Conservation (phyloP, 805 yeast genomes). For the Gaillardinia entomophila region DNA sequence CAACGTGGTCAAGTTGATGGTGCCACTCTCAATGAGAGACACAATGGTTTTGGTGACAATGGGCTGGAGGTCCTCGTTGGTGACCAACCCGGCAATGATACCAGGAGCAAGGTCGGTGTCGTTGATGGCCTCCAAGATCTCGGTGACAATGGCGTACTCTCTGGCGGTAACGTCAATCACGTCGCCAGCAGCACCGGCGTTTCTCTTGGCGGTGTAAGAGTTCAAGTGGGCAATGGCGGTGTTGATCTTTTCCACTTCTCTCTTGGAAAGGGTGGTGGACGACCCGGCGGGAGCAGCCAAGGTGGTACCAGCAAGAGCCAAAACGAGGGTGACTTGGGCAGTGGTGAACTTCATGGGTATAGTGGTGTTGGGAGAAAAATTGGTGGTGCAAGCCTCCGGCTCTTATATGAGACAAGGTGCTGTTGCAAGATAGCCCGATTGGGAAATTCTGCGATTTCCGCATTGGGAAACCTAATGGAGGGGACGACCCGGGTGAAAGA, state of each 20-base stretch:
- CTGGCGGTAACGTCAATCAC: constrained; percentile 24
- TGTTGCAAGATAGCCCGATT: background rate
- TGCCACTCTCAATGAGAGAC: constrained; percentile 24
- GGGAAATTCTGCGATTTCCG: background rate
- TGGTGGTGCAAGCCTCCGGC: too few species aligned
- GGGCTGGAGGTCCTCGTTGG: constrained; percentile 24
- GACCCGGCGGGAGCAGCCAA: constrained; percentile 13
- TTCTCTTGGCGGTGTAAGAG: constrained; percentile 25
- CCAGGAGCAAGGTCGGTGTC: constrained; percentile 31
- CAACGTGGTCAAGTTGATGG: constrained; percentile 29
- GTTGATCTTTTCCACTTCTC: constrained; percentile 16
- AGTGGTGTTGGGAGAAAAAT: too few species aligned
- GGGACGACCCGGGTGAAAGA: too few species aligned
- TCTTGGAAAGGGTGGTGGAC: constrained; percentile 6
- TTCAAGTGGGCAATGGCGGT: constrained; percentile 23
- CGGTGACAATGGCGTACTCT: constrained; percentile 36
- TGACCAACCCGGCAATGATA: constrained; percentile 27
- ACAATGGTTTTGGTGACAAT: constrained; percentile 23
- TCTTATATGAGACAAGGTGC: too few species aligned
- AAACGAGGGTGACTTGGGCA: constrained; percentile 8
- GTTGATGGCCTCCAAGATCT: constrained; percentile 31
- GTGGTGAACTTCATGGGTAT: constrained; percentile 11
- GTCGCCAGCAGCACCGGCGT: constrained; percentile 7
- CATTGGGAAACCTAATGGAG: background rate
- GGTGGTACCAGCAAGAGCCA: constrained; percentile 11